A percentile compares a stretch with the other conserved stretches of the same genome.
Evolutionary conservation across 2,329 filamentous ascomycete genomes (phyloP).

Genomic region (Leptographium flavum): DNA sequence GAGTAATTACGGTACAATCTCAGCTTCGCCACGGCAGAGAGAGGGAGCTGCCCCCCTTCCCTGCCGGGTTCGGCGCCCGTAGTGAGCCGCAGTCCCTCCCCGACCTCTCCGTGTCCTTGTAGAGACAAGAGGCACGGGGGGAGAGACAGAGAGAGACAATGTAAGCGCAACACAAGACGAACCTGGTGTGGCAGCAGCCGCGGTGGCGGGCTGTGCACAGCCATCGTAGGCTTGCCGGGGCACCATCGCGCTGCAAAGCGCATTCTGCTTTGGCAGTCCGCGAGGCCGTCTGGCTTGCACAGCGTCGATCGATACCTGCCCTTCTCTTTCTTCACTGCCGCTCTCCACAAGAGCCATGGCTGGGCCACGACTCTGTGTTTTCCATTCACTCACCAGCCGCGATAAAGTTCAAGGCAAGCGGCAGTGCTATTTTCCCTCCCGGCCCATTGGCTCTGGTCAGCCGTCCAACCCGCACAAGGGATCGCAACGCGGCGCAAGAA

Average conservation of each 20-base stretch:
- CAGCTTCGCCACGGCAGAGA: conserved; percentile 50
- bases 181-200: conserved; percentile 4
- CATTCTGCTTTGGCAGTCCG: not conserved
- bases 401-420: conserved; percentile 78
- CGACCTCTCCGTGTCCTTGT: not conserved
- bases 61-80: conserved; percentile 61
- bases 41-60: conserved; percentile 4
- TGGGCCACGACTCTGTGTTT: too few relatives aligned
- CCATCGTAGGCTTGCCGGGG: not conserved
- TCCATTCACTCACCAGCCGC: conserved; percentile 66
- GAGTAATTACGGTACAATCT: conserved; percentile 93
- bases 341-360: conserved; percentile 1
- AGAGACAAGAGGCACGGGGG: not conserved
- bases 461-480: conserved; percentile 1
- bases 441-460: not conserved
- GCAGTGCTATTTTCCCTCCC: conserved; percentile 42
- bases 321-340: not conserved
- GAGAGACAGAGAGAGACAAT: conserved; percentile 7
- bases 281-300: too few relatives aligned
- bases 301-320: too few relatives aligned
- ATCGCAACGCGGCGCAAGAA: conserved; percentile 3
- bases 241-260: not conserved
- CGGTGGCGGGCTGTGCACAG: not conserved
- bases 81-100: conserved; percentile 52
- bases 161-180: conserved; percentile 8